Percentiles rank a stretch among this genome's conserved stretches.
These are phyloP conservation scores for Debaryomycetaceae sp. DNA, from an alignment of 1,139 yeast genomes.

Conservation along the genomic window DNA sequence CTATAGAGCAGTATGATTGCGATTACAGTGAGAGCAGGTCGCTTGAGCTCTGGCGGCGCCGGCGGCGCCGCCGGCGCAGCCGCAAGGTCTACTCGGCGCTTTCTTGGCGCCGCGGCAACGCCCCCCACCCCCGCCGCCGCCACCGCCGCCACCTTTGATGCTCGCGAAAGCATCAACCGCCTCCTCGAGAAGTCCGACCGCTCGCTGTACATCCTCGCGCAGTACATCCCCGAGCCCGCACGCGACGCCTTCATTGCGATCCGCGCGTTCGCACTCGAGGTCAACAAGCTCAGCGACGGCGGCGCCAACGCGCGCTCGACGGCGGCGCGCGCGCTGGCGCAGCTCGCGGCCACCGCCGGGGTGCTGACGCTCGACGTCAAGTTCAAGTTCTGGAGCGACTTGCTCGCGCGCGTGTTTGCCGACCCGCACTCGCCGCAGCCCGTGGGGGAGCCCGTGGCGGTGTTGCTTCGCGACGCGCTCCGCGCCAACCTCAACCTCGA, in stretches of 20 bases:
- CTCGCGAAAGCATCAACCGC: conserved; percentile 40
- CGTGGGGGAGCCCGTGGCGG: conserved; percentile 63
- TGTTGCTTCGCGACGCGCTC: conserved; percentile 49
- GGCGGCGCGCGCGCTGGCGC: conserved; percentile 27
- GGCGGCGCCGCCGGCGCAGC: too few species aligned
- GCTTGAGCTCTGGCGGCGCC: too few species aligned
- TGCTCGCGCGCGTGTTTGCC: conserved; percentile 38
- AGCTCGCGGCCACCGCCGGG: conserved; percentile 32
- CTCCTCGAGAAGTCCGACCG: conserved; percentile 49
- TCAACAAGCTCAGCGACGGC: conserved; percentile 54
- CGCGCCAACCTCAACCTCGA: conserved; percentile 49
- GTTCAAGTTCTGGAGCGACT: conserved; percentile 61
- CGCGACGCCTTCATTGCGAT: conserved; percentile 66
- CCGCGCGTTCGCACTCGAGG: conserved; percentile 64
- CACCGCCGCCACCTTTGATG: conserved; percentile 25
- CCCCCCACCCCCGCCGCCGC: conserved; percentile 9
- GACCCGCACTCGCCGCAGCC: conserved; percentile 33
- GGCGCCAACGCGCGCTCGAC: conserved; percentile 32
- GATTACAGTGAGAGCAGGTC: too few species aligned
- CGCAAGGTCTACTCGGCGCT: too few species aligned
- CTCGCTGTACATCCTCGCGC: conserved; percentile 62
- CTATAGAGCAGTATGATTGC: too few species aligned
- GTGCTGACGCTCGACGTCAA: conserved; percentile 48
- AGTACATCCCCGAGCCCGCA: conserved; percentile 66
- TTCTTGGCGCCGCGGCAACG: not conserved